Conservation (phyloP, 2,329 filamentous ascomycete species). For the Nemania sp. region DNA sequence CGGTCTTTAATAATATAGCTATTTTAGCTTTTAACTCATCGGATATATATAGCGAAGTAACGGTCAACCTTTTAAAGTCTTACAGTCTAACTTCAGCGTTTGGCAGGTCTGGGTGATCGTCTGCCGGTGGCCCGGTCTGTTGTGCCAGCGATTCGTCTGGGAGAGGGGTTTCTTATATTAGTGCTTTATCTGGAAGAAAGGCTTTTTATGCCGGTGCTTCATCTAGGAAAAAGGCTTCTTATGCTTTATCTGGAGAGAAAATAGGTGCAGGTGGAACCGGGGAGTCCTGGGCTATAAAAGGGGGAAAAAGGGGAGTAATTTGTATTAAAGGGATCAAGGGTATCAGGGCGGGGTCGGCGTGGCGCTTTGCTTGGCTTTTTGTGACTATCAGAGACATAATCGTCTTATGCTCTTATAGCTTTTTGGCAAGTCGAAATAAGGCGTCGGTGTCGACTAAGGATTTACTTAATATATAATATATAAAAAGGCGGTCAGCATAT, state of each 20-base stretch:
- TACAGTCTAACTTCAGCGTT: not conserved
- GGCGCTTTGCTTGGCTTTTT: not conserved
- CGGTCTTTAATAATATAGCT: not conserved
- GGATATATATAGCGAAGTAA: not conserved
- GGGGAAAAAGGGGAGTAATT: no score
- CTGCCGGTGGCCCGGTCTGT: not conserved
- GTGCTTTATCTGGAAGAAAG: no score
- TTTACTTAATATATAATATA: not conserved
- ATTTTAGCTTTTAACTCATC: not conserved
- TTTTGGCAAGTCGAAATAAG: not conserved
- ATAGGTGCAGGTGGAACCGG: not conserved
- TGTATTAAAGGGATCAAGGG: no score
- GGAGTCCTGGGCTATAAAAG: not conserved
- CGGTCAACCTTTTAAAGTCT: not conserved
- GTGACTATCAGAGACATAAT: not conserved
- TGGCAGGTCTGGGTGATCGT: not conserved
- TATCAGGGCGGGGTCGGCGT: no score
- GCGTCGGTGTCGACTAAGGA: not conserved
- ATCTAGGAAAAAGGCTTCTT: no score
- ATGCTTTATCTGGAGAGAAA: not conserved
- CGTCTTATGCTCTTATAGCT: not conserved
- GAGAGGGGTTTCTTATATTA: not conserved
- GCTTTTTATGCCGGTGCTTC: not conserved
- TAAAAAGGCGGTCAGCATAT: not conserved
- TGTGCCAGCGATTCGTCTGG: no score